Evolutionary conservation across 1,139 yeast genomes (phyloP), one percentile per base, ranked within the genome.

Genomic region (Yamadazyma friedrichii): DNA sequence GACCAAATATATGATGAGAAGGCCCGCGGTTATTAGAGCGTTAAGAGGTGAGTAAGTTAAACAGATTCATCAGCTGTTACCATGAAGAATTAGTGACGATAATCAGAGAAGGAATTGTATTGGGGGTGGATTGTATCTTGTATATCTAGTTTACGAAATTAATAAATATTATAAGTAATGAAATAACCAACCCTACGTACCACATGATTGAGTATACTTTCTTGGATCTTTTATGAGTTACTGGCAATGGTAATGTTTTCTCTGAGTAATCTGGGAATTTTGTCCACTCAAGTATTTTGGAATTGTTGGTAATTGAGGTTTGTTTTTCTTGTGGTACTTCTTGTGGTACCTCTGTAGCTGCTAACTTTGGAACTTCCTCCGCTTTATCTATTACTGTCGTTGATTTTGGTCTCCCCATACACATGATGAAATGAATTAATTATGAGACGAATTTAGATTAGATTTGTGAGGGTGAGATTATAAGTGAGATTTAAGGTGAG

Each of bases 1-100:
- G 97, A 91, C 96, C 11, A 84, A 84, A 59, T 82, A 82, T 54
- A 86, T 86, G 94, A 85, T 86, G 94, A 78, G 91, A 65, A 76
- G 94, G 59, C 91, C 93, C 8, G 88, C 91, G 2, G 94, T 86
- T 31, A 74, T 84, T 32, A 75, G 88, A 51, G 95, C 94, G 5
- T 69, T 86, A 46, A 75, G 86, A 49, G 87, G 87, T 2, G 87
- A 77, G 48, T 72, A 54, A 27, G 4, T 26, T 6, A 26, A 22
- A 22, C 9, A 22, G 9, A 22, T 6, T 22, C 25, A 46, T 25
- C 10, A 27, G 17, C 15, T 9, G 15, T 31, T 15, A 16, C 9
- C 4, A 15, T 15, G 9, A 26, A 26, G 28, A 26, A 20, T 20
- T 20, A 20, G 24, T 20, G 8, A 20, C 24, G 26, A 27, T 13